Evolutionary conservation across 2,329 filamentous ascomycete species (phyloP).

Genomic region (Neonectria faginata): DNA sequence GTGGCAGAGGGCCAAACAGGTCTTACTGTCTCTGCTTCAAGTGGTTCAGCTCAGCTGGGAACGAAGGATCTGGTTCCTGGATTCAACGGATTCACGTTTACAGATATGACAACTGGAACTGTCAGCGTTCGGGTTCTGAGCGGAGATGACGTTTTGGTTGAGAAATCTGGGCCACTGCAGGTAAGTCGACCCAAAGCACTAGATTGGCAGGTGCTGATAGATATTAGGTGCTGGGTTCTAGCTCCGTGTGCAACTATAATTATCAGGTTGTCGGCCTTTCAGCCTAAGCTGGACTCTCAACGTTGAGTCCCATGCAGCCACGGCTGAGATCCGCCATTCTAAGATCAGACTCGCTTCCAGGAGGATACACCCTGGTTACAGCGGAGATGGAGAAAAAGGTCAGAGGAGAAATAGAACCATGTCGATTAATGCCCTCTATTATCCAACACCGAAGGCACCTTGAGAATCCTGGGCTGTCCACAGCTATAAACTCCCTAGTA

Average conservation of each 20-base stretch:
- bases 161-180: conserved; percentile 10
- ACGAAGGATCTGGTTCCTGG: conserved; percentile 8
- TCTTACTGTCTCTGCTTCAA: conserved; percentile 5
- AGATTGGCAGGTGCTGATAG: not conserved
- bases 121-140: conserved; percentile 4
- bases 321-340: not conserved
- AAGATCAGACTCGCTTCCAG: not conserved
- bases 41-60: conserved; percentile 1
- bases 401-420: not conserved
- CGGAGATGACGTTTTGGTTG: not conserved
- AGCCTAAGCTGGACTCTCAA: not conserved
- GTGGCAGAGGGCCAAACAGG: conserved; percentile 11
- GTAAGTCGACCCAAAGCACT: not conserved
- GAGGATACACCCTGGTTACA: not conserved
- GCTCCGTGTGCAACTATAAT: conserved; percentile 25
- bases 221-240: conserved; percentile 7
- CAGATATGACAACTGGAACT: conserved; percentile 4
- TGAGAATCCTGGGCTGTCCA: no score
- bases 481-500: no score
- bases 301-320: not conserved
- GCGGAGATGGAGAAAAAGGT: not conserved
- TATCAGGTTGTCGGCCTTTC: conserved; percentile 14
- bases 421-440: no score
- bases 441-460: no score
- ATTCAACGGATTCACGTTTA: conserved; percentile 17